phyloP scores from a whole-genome alignment of 768 basidiomycete species.

The Tephrocybe sp. region DNA sequence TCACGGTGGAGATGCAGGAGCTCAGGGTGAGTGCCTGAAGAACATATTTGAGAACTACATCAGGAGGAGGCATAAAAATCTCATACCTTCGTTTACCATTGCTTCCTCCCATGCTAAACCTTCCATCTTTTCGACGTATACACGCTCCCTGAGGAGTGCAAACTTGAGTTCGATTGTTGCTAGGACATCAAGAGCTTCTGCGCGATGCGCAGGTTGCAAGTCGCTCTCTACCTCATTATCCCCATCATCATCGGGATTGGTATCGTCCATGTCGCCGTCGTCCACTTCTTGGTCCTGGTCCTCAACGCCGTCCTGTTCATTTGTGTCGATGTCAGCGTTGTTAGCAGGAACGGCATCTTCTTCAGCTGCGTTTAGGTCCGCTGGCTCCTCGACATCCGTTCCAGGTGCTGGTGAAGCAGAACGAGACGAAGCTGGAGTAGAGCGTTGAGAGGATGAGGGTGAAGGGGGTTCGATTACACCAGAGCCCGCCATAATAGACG shows the following conservation, averaged over 20 bases:
- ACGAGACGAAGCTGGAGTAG: constrained; percentile 39
- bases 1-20: constrained; percentile 78
- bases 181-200: constrained; percentile 84
- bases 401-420: constrained; percentile 36
- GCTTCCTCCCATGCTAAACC: constrained; percentile 85
- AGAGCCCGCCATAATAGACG: constrained; percentile 50
- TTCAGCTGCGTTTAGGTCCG: constrained; percentile 15
- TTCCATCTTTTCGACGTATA: constrained; percentile 96
- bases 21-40: constrained; percentile 83
- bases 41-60: constrained; percentile 5
- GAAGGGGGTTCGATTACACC: constrained; percentile 36
- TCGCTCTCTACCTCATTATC: constrained; percentile 59
- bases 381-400: constrained; percentile 3
- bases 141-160: constrained; percentile 77
- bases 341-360: constrained; percentile 5
- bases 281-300: constrained; percentile 30
- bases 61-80: constrained; percentile 2
- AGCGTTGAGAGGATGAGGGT: constrained; percentile 30
- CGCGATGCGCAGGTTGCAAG: constrained; percentile 76
- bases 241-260: constrained; percentile 38
- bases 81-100: constrained; percentile 72
- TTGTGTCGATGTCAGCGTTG: constrained; percentile 18
- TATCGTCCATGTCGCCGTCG: constrained; percentile 32
- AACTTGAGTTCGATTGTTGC: constrained; percentile 92
- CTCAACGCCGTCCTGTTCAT: constrained; percentile 24